Base-by-base conservation (phyloP, 768 basidiomycete genomes). In the Boletus speciosus region DNA sequence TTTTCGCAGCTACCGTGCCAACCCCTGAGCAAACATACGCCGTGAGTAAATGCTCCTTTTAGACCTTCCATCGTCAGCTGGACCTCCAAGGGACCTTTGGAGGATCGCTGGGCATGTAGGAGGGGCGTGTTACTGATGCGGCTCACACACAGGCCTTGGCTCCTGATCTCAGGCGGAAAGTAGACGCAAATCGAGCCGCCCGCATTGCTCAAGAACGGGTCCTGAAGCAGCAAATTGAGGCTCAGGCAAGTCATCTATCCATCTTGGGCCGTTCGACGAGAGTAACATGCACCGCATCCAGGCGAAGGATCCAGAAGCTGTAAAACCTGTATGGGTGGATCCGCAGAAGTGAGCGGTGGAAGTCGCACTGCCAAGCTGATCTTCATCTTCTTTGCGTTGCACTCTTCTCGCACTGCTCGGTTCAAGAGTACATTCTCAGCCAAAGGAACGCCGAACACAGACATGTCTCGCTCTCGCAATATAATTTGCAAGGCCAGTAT, bases 121-220 rank as follows among this genome's bases (percentile, higher is more conserved):
- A 19, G 36, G 25, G 25, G 52, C 32, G 40, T 43, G 39, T 32
- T 29, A 14, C 49, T 61, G 38, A 51, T 49, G 23, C 23, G 31
- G 29, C 29, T 23, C 11, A 38, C 50, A 37, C 52, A 25, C 57
- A 86, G 85, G 73, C 76, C 65, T 75, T 88, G 76, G 77, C 85
- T 21, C 85, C 86, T 57, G 83, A 84, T 71, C 67, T 86, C 56
- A 78, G 76, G 59, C 77, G 80, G 44, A 81, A 80, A 60, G 85
- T 87, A 16, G 86, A 88, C 60, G 79, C 79, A 3, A 74, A 77
- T 52, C 78, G 82, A 35, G 77, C 77, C 15, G 70, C 78, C 8
- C 77, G 86, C 31, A 59, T 78, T 11, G 76, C 78, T 4, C 74
- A 78, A 65, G 86, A 86, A 71, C 73, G 73, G 45, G 79, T 78